Conservation (phyloP, 768 basidiomycete species). For the Thelephora ganbajun region DNA sequence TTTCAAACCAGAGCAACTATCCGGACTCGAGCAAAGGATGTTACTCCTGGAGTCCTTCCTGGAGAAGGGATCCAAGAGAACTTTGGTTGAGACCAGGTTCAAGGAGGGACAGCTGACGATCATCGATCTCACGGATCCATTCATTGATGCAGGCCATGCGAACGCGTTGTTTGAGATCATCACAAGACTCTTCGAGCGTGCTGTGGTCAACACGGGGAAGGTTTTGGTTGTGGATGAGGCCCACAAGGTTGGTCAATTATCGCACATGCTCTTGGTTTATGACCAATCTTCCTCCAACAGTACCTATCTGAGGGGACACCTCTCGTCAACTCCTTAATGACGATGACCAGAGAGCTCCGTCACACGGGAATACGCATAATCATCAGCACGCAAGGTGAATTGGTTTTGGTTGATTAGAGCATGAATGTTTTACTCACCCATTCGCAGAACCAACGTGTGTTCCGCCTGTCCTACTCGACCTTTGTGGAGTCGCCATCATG, state of each 20-base stretch:
- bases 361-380: slow-evolving; percentile 55
- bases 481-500: slow-evolving; percentile 43
- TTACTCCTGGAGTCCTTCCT: slow-evolving; percentile 42
- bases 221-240: slow-evolving; percentile 58
- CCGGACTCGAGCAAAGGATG: slow-evolving; percentile 49
- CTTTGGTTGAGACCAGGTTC: slow-evolving; percentile 20
- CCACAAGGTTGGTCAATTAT: slow-evolving; percentile 33
- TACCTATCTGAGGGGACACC: slow-evolving; percentile 39
- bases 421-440: neutral
- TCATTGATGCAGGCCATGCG: slow-evolving; percentile 47
- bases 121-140: slow-evolving; percentile 54
- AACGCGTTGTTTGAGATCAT: slow-evolving; percentile 56
- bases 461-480: slow-evolving; percentile 45
- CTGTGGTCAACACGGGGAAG: slow-evolving; percentile 42
- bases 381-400: slow-evolving; percentile 51
- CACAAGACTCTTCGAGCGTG: slow-evolving; percentile 42
- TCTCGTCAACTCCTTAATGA: slow-evolving; percentile 38
- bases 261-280: neutral
- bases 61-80: slow-evolving; percentile 9
- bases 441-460: slow-evolving; percentile 49
- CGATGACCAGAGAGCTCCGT: slow-evolving; percentile 47
- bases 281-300: slow-evolving; percentile 16
- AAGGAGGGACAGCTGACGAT: slow-evolving; percentile 42
- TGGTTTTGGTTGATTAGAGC: neutral
- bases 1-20: slow-evolving; percentile 43